phyloP scores from a whole-genome alignment of 441 rosid genomes.

The Cnidoscolus chayamansa region DNA sequence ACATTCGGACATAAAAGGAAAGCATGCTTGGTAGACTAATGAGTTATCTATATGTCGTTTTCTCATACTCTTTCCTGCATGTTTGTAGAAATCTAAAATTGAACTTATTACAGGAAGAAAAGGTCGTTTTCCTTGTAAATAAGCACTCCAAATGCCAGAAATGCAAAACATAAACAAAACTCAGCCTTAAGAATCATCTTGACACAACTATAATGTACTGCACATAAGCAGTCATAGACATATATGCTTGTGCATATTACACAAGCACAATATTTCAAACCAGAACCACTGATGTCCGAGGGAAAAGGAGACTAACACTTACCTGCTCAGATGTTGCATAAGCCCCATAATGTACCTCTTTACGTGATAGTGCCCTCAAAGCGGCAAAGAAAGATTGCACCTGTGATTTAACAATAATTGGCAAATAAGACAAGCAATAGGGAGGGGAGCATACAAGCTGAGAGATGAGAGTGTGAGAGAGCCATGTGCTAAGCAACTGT shows the following conservation, averaged over 20 bases:
- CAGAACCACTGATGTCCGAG: neutral
- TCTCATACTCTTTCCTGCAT: too few species aligned
- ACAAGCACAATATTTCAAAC: neutral
- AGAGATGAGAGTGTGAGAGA: neutral
- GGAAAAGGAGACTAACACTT: slow-evolving; percentile 28
- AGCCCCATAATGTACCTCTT: slow-evolving; percentile 72
- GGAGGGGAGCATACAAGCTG: neutral
- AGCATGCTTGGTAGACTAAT: too few species aligned
- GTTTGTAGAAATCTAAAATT: too few species aligned
- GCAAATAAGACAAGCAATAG: slow-evolving; percentile 18
- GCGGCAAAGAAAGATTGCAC: slow-evolving; percentile 74
- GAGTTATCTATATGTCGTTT: too few species aligned
- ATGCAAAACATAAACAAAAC: too few species aligned
- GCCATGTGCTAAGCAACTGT: neutral
- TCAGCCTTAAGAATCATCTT: slow-evolving; percentile 5
- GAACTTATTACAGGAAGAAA: too few species aligned
- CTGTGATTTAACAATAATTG: slow-evolving; percentile 43
- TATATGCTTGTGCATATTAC: neutral
- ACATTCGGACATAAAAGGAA: too few species aligned
- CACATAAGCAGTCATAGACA: neutral
- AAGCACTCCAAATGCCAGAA: neutral
- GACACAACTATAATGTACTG: neutral
- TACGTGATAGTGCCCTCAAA: slow-evolving; percentile 61
- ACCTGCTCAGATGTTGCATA: slow-evolving; percentile 82
- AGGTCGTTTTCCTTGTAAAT: neutral